These are phyloP conservation scores for Cercophora newfieldiana DNA, from an alignment of 495 filamentous ascomycete genomes.

Conservation along the genomic window DNA sequence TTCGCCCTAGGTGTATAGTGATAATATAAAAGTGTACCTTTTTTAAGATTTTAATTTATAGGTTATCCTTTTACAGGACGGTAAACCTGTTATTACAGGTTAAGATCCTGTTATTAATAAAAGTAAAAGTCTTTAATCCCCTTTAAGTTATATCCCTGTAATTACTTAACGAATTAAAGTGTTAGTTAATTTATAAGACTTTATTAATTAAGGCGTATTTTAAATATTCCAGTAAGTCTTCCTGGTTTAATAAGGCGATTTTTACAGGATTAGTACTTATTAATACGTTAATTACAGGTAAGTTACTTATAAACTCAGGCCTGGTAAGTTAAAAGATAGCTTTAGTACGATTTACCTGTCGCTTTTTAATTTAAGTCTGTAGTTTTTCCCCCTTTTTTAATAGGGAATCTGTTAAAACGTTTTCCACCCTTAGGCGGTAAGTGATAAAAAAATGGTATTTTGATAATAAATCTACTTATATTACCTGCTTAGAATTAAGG, in stretches of 20 bases:
- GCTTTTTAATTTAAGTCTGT: background rate
- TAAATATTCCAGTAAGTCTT: background rate
- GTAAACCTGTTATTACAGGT: too few species aligned
- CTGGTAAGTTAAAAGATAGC: too few species aligned
- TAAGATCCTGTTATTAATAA: too few species aligned
- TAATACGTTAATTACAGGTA: background rate
- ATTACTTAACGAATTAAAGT: too few species aligned
- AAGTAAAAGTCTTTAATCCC: too few species aligned
- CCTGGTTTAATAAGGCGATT: background rate
- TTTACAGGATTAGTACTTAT: background rate
- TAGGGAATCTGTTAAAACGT: background rate
- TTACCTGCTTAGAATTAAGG: background rate
- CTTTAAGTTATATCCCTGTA: too few species aligned
- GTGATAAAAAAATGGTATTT: background rate
- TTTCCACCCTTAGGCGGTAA: background rate
- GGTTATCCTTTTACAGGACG: too few species aligned
- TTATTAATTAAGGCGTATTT: background rate
- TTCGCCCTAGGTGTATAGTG: too few species aligned
- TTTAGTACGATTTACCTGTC: too few species aligned
- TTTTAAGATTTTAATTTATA: too few species aligned
- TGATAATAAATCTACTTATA: too few species aligned
- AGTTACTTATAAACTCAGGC: background rate
- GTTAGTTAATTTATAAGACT: background rate
- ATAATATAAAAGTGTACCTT: too few species aligned
- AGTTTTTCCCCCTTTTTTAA: background rate